Conservation (phyloP, 768 basidiomycete species). For the Dentipellis sp. region DNA sequence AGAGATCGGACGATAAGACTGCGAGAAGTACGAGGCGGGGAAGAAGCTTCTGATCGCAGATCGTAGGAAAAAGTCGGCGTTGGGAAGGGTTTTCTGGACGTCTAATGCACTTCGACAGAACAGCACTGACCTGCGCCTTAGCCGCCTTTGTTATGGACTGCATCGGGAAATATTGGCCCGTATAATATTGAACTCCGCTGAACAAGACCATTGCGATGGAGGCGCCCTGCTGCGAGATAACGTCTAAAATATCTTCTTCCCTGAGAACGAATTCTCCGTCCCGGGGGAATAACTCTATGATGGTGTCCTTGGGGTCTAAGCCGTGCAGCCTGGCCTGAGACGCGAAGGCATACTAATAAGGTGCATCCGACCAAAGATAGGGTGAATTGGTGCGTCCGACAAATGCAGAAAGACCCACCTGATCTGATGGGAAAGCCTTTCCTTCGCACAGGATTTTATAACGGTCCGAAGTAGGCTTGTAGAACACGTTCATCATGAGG, state of each 20-base stretch:
- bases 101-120: neutral
- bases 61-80: neutral
- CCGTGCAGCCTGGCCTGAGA: slow-evolving; percentile 85
- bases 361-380: neutral
- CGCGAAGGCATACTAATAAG: slow-evolving; percentile 79
- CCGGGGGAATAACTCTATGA: slow-evolving; percentile 75
- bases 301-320: slow-evolving; percentile 57
- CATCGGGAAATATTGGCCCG: slow-evolving; percentile 92
- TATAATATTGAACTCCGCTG: slow-evolving; percentile 94
- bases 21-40: slow-evolving; percentile 5
- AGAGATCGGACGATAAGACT: slow-evolving; percentile 7
- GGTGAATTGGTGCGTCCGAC: neutral
- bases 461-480: slow-evolving; percentile 74
- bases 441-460: slow-evolving; percentile 95
- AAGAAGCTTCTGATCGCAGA: neutral
- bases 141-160: slow-evolving; percentile 74
- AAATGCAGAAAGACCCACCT: slow-evolving; percentile 39
- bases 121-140: slow-evolving; percentile 57
- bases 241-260: slow-evolving; percentile 78
- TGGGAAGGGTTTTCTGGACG: neutral
- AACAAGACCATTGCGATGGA: slow-evolving; percentile 88
- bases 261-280: slow-evolving; percentile 77
- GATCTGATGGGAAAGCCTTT: slow-evolving; percentile 93
- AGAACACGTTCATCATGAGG: slow-evolving; percentile 91
- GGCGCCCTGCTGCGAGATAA: slow-evolving; percentile 61